Conservation (phyloP, 495 filamentous ascomycete species). For the Talaromyces nanjingensis region DNA sequence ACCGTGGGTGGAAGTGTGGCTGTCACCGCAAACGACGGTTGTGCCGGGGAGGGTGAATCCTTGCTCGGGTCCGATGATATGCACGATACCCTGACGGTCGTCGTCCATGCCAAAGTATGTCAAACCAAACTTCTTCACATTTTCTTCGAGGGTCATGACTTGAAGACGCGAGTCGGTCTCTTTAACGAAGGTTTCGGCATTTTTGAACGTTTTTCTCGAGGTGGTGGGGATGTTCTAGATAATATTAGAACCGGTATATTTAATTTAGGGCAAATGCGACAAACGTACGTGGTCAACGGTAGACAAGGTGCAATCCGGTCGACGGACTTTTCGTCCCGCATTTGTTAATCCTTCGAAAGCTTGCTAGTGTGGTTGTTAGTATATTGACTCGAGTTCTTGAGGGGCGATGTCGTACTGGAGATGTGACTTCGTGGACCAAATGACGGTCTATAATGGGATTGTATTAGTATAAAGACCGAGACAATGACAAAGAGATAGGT, state of each 20-base stretch:
- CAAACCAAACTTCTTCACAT: slow-evolving; percentile 92
- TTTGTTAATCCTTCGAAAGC: slow-evolving; percentile 93
- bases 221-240: slow-evolving; percentile 80
- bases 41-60: slow-evolving; percentile 97
- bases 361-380: slow-evolving; percentile 53
- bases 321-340: slow-evolving; percentile 76
- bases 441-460: slow-evolving; percentile 61
- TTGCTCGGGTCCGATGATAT: slow-evolving; percentile 98
- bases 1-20: slow-evolving; percentile 95
- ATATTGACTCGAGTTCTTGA: background rate
- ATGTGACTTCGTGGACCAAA: slow-evolving; percentile 96
- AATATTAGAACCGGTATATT: background rate
- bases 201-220: slow-evolving; percentile 83
- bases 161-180: slow-evolving; percentile 90
- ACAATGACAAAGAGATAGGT: background rate
- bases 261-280: background rate
- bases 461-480: background rate
- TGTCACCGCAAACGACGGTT: slow-evolving; percentile 96
- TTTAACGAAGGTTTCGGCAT: slow-evolving; percentile 77
- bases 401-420: slow-evolving; percentile 42
- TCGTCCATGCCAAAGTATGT: slow-evolving; percentile 97
- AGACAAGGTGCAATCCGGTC: slow-evolving; percentile 92
- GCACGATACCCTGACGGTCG: slow-evolving; percentile 96
- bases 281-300: slow-evolving; percentile 90
- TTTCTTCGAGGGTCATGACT: slow-evolving; percentile 92